Evolutionary conservation across 495 filamentous ascomycete genomes (phyloP), one percentile per base, ranked within the genome.

Genomic region (Aspergillus nanangensis): DNA sequence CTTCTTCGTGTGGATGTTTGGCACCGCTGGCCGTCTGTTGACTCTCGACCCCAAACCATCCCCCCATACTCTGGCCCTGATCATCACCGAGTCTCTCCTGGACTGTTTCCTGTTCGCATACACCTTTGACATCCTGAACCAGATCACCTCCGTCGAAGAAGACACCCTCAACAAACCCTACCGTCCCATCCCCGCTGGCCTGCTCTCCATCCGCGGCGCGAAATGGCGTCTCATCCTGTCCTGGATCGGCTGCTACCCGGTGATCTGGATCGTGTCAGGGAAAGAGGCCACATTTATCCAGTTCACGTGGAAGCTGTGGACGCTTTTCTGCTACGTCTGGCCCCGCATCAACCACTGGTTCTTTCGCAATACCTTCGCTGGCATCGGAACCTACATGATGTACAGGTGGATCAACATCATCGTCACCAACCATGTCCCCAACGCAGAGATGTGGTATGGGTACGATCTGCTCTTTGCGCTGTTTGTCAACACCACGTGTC

Each of bases 91-190:
- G 11, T 29, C 25, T 29, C 7, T 29, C 25, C 11, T 29, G 7
- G 25, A 29, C 25, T 5, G 7, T 11, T 29, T 29, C 11, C 5
- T 29, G 7, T 29, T 7, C 25, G 25, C 25, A 7, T 29, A 47
- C 34, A 20, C 19, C 13, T 47, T 47, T 17, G 44, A 38, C 32
- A 23, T 47, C 20, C 22, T 38, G 4, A 47, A 47, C 22, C 44
- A 47, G 19, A 38, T 47, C 22, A 38, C 35, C 20, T 35, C 33
- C 15, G 44, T 47, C 0, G 17, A 38, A 13, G 44, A 47, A 39
- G 44, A 47, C 35, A 38, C 35, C 17, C 10, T 38, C 18, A 47
- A 47, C 35, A 47, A 47, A 29, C 44, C 44, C n/a, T 22, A 47
- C 8, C 44, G 44, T 15, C 44, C 44, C 19, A 47, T 47, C 22